A percentile compares a stretch with the other conserved stretches of the same genome.
phyloP scores from a whole-genome alignment of 495 filamentous ascomycete genomes.

The Xylaria palmicola region DNA sequence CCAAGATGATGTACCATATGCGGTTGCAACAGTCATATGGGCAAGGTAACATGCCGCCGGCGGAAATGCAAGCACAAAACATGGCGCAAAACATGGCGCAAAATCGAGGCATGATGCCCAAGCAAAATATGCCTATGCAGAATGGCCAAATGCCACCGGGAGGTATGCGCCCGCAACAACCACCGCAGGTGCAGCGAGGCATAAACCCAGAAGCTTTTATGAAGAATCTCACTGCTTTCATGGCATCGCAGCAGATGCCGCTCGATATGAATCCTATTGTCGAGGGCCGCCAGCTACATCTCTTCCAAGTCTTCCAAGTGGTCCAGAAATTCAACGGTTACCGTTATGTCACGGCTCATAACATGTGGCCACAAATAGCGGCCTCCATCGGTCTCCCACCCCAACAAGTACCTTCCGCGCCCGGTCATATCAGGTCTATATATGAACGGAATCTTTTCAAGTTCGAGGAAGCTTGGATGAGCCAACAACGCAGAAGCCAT shows the following conservation, averaged over 20 bases:
- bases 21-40: constrained; percentile 67
- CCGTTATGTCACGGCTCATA: constrained; percentile 63
- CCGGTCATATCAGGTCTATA: constrained; percentile 65
- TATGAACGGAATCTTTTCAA: constrained; percentile 70
- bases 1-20: constrained; percentile 63
- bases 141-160: constrained; percentile 49
- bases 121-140: constrained; percentile 43
- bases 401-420: constrained; percentile 62
- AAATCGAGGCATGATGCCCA: constrained; percentile 48
- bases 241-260: constrained; percentile 64
- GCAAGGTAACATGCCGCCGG: constrained; percentile 54
- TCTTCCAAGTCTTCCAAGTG: constrained; percentile 71
- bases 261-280: constrained; percentile 70
- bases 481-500: constrained; percentile 59
- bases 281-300: constrained; percentile 64
- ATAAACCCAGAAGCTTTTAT: constrained; percentile 68
- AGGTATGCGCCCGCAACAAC: constrained; percentile 41
- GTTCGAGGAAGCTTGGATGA: constrained; percentile 73
- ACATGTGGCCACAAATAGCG: constrained; percentile 71
- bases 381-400: constrained; percentile 63
- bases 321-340: constrained; percentile 76
- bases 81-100: constrained; percentile 45
- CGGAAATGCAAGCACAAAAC: constrained; percentile 38
- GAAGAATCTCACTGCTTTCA: constrained; percentile 69
- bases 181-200: constrained; percentile 27